A percentile compares a stretch with the other conserved stretches of the same genome.
Conservation (phyloP, 805 yeast genomes). For the Wickerhamomyces hampshirensis region DNA sequence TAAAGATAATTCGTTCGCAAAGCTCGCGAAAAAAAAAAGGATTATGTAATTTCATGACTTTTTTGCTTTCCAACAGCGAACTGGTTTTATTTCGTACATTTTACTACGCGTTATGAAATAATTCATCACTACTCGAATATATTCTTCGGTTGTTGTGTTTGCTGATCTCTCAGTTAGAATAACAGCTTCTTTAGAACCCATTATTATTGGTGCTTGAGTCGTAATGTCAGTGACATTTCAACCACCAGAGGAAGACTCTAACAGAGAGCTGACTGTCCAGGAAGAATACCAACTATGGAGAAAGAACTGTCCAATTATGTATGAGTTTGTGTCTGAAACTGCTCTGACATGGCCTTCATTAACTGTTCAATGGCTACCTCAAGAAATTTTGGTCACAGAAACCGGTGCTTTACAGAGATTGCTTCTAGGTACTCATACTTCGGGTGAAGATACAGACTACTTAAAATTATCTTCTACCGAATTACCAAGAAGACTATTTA, state of each 20-base stretch:
- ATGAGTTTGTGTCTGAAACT: constrained; percentile 76
- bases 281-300: constrained; percentile 77
- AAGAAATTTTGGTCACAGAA: constrained; percentile 19
- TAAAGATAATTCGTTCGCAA: too few species aligned
- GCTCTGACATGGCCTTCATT: constrained; percentile 80
- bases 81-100: too few species aligned
- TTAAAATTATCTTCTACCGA: constrained; percentile 61
- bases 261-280: constrained; percentile 29
- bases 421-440: constrained; percentile 68
- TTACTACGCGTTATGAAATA: too few species aligned
- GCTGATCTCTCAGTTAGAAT: too few species aligned
- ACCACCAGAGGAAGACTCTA: constrained; percentile 20
- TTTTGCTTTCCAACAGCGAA: too few species aligned
- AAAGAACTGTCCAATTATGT: constrained; percentile 76
- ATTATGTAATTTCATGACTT: too few species aligned
- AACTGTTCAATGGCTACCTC: constrained; percentile 74
- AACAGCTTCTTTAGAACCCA: too few species aligned
- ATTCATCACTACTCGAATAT: too few species aligned
- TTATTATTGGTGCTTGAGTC: too few species aligned
- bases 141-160: too few species aligned
- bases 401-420: constrained; percentile 43
- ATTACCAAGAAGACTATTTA: constrained; percentile 41
- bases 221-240: not conserved
- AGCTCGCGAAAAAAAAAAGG: too few species aligned
- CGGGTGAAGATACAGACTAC: constrained; percentile 62